These are phyloP conservation scores for Phytophthora multivora DNA, from an alignment of 352 stramenopile genomes.

Conservation along the genomic window DNA sequence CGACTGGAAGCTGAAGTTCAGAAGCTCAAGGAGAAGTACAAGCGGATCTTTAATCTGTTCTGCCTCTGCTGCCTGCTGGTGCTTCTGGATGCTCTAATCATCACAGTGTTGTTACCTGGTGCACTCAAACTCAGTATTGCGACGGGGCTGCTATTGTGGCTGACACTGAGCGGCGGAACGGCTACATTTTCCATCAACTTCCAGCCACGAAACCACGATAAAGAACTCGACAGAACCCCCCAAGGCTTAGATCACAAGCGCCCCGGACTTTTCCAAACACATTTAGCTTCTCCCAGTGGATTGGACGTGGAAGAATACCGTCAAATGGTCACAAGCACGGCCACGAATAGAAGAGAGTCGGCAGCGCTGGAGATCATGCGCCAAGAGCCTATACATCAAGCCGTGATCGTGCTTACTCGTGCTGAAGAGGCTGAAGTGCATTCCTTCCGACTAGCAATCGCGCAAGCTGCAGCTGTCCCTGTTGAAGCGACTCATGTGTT, in stretches of 20 bases:
- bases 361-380: constrained; percentile 15
- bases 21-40: constrained; percentile 34
- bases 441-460: constrained; percentile 56
- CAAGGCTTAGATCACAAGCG: neutral
- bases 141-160: constrained; percentile 41
- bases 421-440: constrained; percentile 46
- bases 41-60: constrained; percentile 40
- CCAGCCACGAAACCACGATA: constrained; percentile 14
- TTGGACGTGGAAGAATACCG: neutral
- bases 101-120: constrained; percentile 30
- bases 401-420: constrained; percentile 27
- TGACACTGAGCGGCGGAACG: constrained; percentile 40
- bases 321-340: neutral
- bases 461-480: constrained; percentile 39
- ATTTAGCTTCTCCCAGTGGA: constrained; percentile 8
- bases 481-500: constrained; percentile 53
- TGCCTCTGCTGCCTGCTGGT: constrained; percentile 44
- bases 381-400: constrained; percentile 15
- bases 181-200: constrained; percentile 54
- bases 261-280: neutral
- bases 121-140: constrained; percentile 44
- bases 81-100: constrained; percentile 36
- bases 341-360: constrained; percentile 26
- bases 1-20: constrained; percentile 31
- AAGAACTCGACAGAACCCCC: constrained; percentile 15